A percentile compares a stretch with the other conserved stretches of the same genome.
Evolutionary conservation across 1,284 basidiomycete genomes (phyloP).

Genomic region (Tilletiopsis washingtonensis): DNA sequence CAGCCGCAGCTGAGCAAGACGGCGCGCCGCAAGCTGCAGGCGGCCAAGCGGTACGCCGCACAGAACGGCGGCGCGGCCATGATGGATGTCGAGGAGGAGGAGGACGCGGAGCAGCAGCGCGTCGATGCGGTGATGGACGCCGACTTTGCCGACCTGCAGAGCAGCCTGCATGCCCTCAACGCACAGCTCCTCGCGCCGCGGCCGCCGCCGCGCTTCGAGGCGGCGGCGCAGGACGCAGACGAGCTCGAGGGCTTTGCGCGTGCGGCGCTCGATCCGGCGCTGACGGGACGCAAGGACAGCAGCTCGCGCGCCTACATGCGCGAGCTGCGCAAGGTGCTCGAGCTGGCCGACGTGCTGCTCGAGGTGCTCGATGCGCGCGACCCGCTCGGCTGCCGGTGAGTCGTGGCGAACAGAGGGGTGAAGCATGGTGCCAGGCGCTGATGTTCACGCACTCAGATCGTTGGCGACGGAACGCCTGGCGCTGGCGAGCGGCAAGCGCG

Average conservation of each 20-base stretch:
- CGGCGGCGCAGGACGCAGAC: neutral
- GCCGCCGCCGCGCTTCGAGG: neutral
- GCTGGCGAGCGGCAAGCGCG: constrained; percentile 29
- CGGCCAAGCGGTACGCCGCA: neutral
- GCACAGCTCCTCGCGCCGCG: neutral
- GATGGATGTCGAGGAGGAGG: neutral
- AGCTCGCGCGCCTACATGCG: constrained; percentile 48
- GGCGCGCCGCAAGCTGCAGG: neutral
- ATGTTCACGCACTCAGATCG: no score
- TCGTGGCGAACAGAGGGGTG: no score
- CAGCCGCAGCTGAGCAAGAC: neutral
- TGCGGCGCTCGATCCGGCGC: constrained; percentile 6
- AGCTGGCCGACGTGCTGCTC: constrained; percentile 77
- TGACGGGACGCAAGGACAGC: constrained; percentile 32
- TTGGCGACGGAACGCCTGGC: constrained; percentile 32
- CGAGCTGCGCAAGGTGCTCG: constrained; percentile 78
- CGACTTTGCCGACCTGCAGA: neutral
- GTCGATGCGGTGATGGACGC: neutral
- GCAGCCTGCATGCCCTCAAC: neutral
- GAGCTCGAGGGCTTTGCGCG: neutral
- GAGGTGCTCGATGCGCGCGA: constrained; percentile 45
- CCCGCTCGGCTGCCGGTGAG: constrained; percentile 53
- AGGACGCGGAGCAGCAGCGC: neutral
- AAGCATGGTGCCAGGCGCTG: no score
- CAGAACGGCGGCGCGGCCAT: no score